These are phyloP conservation scores for Blepharisma stoltei DNA, from an alignment of 73 alveolate species.

Conservation along the genomic window DNA sequence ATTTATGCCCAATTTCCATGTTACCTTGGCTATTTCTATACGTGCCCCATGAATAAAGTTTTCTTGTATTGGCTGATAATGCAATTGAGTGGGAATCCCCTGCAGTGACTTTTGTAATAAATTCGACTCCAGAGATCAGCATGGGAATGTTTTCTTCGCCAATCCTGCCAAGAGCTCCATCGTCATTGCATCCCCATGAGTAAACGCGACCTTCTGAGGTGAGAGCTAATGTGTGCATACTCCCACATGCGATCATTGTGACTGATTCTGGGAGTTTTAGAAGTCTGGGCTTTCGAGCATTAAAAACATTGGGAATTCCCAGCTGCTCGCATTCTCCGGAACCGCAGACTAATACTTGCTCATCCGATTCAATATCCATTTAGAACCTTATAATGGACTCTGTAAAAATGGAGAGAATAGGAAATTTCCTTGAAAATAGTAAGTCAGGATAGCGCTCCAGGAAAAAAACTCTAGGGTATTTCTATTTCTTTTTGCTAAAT, in stretches of 20 bases:
- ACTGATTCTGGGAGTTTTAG: slow-evolving; percentile 29
- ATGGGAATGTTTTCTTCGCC: slow-evolving; percentile 35
- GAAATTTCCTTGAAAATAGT: no score
- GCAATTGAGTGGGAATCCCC: slow-evolving; percentile 64
- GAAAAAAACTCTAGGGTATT: no score
- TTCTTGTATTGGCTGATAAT: slow-evolving; percentile 39
- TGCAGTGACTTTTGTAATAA: slow-evolving; percentile 47
- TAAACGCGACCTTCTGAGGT: slow-evolving; percentile 52
- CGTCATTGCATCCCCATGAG: slow-evolving; percentile 78
- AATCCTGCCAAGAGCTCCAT: slow-evolving; percentile 71
- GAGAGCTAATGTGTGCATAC: slow-evolving; percentile 60
- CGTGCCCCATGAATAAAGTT: slow-evolving; percentile 54
- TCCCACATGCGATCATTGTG: slow-evolving; percentile 64
- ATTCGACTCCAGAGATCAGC: slow-evolving; percentile 31
- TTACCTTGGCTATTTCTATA: slow-evolving; percentile 53
- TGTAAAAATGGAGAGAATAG: no score
- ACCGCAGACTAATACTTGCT: slow-evolving; percentile 55
- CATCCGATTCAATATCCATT: background rate
- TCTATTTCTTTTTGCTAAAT: no score
- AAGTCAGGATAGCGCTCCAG: no score
- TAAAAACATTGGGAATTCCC: slow-evolving; percentile 45
- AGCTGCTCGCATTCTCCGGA: slow-evolving; percentile 68
- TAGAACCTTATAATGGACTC: no score
- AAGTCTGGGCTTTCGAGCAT: slow-evolving; percentile 45
- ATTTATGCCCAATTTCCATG: slow-evolving; percentile 36